Conservation (phyloP, 768 basidiomycete species). For the Tylopilus balloui region DNA sequence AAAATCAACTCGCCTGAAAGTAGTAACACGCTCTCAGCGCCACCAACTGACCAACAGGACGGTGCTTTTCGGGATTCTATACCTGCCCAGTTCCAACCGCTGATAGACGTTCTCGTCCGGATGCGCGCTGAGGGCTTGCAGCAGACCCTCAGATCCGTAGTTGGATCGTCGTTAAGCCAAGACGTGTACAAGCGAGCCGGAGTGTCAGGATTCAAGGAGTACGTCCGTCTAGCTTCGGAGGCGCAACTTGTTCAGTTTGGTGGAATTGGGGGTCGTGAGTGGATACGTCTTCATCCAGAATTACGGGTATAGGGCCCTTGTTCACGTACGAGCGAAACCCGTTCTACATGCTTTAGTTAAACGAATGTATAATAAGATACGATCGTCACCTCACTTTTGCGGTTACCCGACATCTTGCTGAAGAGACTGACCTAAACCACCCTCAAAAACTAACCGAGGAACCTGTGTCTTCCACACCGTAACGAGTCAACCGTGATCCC, state of each 20-base stretch:
- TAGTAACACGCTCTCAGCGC: not conserved
- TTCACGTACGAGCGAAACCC: constrained; percentile 7
- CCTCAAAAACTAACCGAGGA: constrained; percentile 3
- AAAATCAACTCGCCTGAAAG: not conserved
- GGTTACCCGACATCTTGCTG: not conserved
- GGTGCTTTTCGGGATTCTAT: not conserved
- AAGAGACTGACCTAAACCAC: constrained; percentile 9
- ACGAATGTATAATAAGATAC: constrained; percentile 15
- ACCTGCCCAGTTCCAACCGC: constrained; percentile 21
- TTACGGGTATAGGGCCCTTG: constrained; percentile 12
- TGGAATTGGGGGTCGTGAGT: constrained; percentile 34
- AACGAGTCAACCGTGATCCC: not conserved
- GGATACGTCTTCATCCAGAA: constrained; percentile 32
- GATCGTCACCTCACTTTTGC: constrained; percentile 3
- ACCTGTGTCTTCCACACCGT: not conserved
- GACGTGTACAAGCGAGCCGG: constrained; percentile 38
- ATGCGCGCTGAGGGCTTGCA: constrained; percentile 31
- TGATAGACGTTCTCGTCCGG: constrained; percentile 34
- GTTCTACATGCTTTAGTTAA: constrained; percentile 12
- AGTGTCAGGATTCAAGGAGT: constrained; percentile 39
- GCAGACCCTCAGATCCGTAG: constrained; percentile 34
- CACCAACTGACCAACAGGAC: not conserved
- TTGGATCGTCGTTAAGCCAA: constrained; percentile 34
- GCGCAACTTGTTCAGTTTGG: constrained; percentile 40
- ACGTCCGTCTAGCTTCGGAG: constrained; percentile 36